phyloP scores from a whole-genome alignment of 306 rosid species.

The Casuarina cunninghamiana region DNA sequence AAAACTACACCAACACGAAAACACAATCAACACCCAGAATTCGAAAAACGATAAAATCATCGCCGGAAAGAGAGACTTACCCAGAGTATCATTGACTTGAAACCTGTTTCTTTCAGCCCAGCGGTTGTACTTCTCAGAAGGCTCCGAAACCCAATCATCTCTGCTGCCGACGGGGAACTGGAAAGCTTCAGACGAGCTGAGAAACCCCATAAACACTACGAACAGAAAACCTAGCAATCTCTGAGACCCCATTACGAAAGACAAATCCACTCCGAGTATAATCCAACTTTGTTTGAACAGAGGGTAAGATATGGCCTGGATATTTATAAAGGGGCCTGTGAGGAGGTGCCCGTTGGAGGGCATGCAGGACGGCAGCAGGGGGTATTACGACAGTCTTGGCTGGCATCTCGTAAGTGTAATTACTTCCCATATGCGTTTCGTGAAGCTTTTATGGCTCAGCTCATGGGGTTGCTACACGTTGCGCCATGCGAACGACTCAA shows the following conservation, averaged over 20 bases:
- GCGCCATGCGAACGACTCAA: conserved; percentile 36
- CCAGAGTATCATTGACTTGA: conserved; percentile 73
- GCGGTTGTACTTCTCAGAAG: conserved; percentile 49
- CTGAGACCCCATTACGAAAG: conserved; percentile 25
- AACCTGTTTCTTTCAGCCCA: conserved; percentile 68
- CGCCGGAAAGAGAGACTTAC: conserved; percentile 35
- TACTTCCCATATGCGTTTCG: conserved; percentile 20
- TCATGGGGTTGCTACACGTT: conserved; percentile 15
- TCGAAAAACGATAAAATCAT: neutral
- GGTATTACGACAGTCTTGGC: neutral
- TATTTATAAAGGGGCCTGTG: conserved; percentile 23
- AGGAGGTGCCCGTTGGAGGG: conserved; percentile 39
- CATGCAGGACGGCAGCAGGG: conserved; percentile 23
- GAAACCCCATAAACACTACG: conserved; percentile 19
- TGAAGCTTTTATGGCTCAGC: neutral
- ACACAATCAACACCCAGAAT: neutral
- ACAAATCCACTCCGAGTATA: neutral
- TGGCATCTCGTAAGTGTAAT: neutral
- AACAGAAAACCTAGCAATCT: conserved; percentile 22
- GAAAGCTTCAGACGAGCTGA: conserved; percentile 29
- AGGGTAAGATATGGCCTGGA: neutral
- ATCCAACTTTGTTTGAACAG: neutral
- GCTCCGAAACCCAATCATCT: conserved; percentile 70
- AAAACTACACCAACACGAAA: conserved; percentile 44
- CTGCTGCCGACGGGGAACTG: conserved; percentile 57